Evolutionary conservation across 176 grass and related monocot species (phyloP).

Genomic region (Oropetium thomaeum): DNA sequence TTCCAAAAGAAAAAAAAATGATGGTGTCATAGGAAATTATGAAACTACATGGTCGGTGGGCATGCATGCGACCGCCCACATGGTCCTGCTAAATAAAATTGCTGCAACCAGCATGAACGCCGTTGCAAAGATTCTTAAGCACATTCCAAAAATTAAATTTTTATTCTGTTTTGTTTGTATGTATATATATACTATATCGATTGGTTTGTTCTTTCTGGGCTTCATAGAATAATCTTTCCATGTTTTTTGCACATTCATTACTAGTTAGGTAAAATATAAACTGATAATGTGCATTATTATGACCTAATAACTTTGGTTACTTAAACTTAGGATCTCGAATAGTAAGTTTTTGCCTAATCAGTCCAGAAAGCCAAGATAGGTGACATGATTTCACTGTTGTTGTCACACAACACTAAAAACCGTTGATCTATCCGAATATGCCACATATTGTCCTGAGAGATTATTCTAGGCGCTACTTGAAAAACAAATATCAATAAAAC

Average conservation of each 20-base stretch:
- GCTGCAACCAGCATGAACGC: neutral
- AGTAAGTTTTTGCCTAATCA: neutral
- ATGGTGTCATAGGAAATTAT: neutral
- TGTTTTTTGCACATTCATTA: neutral
- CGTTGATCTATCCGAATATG: neutral
- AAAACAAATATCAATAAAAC: neutral
- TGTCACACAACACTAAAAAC: neutral
- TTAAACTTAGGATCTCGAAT: too few species aligned
- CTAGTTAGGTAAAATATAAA: neutral
- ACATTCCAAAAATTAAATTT: conserved; percentile 3
- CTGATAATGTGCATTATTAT: neutral
- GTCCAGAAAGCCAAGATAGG: neutral
- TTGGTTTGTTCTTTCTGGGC: neutral
- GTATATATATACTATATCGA: neutral
- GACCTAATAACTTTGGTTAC: too few species aligned
- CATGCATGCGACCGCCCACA: conserved; percentile 27
- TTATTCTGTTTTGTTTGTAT: neutral
- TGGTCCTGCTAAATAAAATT: conserved; percentile 21
- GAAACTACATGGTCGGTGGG: conserved; percentile 2
- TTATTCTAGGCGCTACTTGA: neutral
- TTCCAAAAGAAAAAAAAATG: neutral
- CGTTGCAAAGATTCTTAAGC: conserved; percentile 16
- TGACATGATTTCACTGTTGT: neutral
- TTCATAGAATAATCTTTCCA: neutral
- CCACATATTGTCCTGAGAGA: neutral